Percentiles rank a stretch among this genome's conserved stretches.
These are phyloP conservation scores for Cercospora sesami DNA, from an alignment of 2,329 filamentous ascomycete genomes.

Conservation along the genomic window DNA sequence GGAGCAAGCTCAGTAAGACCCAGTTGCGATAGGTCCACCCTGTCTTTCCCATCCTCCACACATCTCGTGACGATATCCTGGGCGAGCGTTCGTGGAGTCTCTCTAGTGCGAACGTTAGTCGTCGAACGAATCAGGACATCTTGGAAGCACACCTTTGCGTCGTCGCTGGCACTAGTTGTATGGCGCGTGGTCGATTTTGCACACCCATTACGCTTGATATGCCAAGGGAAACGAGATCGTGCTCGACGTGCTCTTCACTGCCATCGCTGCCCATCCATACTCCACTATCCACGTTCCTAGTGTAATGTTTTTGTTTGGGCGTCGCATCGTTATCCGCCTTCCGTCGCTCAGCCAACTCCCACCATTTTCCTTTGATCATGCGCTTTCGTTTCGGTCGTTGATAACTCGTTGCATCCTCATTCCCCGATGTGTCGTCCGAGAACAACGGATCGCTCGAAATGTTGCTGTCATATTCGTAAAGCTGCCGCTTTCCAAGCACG, in stretches of 20 bases:
- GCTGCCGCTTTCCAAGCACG: slow-evolving; percentile 35
- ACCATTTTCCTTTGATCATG: slow-evolving; percentile 68
- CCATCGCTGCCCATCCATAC: slow-evolving; percentile 67
- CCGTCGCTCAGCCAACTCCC: slow-evolving; percentile 44
- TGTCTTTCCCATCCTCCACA: slow-evolving; percentile 58
- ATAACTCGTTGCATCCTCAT: slow-evolving; percentile 62
- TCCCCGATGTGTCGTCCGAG: slow-evolving; percentile 65
- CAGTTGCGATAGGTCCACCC: slow-evolving; percentile 60
- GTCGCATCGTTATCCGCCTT: slow-evolving; percentile 28
- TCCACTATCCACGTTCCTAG: slow-evolving; percentile 64
- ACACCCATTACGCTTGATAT: slow-evolving; percentile 9
- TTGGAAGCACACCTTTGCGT: not conserved
- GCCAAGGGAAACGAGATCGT: not conserved
- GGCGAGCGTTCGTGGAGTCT: slow-evolving; percentile 26
- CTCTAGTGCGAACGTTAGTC: slow-evolving; percentile 12
- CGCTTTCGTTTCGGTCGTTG: slow-evolving; percentile 59
- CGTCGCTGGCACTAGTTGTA: not conserved
- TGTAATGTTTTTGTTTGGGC: slow-evolving; percentile 53
- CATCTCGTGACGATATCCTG: slow-evolving; percentile 32
- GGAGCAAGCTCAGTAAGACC: slow-evolving; percentile 57
- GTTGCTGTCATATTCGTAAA: slow-evolving; percentile 35
- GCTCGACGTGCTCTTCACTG: slow-evolving; percentile 33
- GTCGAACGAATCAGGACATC: not conserved
- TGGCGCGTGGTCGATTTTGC: not conserved
- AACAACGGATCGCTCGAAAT: slow-evolving; percentile 72